A percentile compares a stretch with the other conserved stretches of the same genome.
Evolutionary conservation across 2,329 filamentous ascomycete species (phyloP).

Genomic region (Penicillium sp.): DNA sequence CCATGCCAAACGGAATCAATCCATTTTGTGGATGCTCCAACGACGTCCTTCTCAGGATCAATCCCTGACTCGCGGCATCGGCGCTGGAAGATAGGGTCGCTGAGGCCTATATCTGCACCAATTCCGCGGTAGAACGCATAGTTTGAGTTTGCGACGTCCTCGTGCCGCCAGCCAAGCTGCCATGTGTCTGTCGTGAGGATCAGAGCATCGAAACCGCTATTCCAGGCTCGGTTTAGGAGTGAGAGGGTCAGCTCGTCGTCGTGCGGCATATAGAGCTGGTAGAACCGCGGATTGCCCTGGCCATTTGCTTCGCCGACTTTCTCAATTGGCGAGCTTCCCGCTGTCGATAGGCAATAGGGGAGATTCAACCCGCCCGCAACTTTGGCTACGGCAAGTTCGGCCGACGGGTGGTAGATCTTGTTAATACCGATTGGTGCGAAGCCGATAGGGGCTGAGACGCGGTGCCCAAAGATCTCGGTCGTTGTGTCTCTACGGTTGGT

Average conservation of each 20-base stretch:
- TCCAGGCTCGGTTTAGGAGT: slow-evolving; percentile 60
- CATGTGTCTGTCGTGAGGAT: slow-evolving; percentile 68
- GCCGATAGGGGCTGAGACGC: slow-evolving; percentile 64
- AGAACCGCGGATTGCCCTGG: slow-evolving; percentile 56
- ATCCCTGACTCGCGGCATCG: slow-evolving; percentile 58
- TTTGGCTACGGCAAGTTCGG: slow-evolving; percentile 64
- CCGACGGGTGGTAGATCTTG: slow-evolving; percentile 65
- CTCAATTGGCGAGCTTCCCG: slow-evolving; percentile 62
- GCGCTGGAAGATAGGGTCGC: slow-evolving; percentile 64
- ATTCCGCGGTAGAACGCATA: slow-evolving; percentile 68
- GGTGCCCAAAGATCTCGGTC: slow-evolving; percentile 65
- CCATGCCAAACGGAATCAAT: slow-evolving; percentile 71
- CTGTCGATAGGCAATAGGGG: slow-evolving; percentile 47
- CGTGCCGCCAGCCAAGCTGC: slow-evolving; percentile 66
- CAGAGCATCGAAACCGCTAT: slow-evolving; percentile 50
- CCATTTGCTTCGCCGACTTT: slow-evolving; percentile 63
- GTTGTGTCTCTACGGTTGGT: slow-evolving; percentile 61
- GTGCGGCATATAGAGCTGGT: slow-evolving; percentile 68
- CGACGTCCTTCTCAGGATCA: slow-evolving; percentile 56
- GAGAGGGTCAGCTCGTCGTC: slow-evolving; percentile 64
- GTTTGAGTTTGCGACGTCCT: slow-evolving; percentile 54
- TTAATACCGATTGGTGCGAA: slow-evolving; percentile 70
- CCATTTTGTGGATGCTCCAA: slow-evolving; percentile 64
- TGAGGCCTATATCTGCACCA: slow-evolving; percentile 61
- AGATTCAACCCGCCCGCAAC: slow-evolving; percentile 65